Base-by-base conservation (phyloP, 805 yeast species). In the Starmerella potacharoeniae region DNA sequence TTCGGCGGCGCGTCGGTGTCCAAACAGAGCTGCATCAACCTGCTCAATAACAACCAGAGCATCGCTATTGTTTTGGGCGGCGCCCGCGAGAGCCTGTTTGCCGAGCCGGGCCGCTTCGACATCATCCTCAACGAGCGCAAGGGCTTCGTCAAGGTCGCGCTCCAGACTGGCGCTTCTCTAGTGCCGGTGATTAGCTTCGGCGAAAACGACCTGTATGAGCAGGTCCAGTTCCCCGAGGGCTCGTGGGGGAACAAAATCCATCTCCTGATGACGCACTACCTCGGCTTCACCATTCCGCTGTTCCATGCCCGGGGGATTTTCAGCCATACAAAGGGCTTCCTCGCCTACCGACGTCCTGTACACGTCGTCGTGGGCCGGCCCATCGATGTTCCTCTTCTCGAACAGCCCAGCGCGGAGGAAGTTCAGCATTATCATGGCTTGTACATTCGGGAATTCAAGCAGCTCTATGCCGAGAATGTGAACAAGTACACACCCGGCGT, bases 41-140 rank as follows among this genome's bases (percentile, higher is more conserved):
- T 87, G 31, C 74, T 93, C 49, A 67, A 70, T 50, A 77, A 80
- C 55, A 80, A 83, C 60, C 82, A 80, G 62, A 85, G 95, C 2
- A 84, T 90, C 11, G 85, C 91, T 58, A 82, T 93, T 55, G 97
- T 93, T 1, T 82, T 93, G 29, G 98, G 98, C 2, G 98, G 98
- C 0, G 97, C 97, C 0, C 85, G 88, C 57, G 98, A 93, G 65
- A 81, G 95, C 1, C 72, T 93, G 39, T 67, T 86, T 31, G 79
- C 86, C 6, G 73, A 74, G 53, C 62, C 62, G 3, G 52, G 55
- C 6, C 66, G 69, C 0, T 77, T 80, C 60, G 84, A 84, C 55
- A 71, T 93, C 48, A 86, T 93, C 0, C 70, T 93, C 43, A 76
- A 81, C 42, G 83, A 80, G 59, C 76, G 98, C 41, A 85, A 83